These are phyloP conservation scores for Fistulina hepatica DNA, from an alignment of 1,284 basidiomycete species.

Conservation along the genomic window DNA sequence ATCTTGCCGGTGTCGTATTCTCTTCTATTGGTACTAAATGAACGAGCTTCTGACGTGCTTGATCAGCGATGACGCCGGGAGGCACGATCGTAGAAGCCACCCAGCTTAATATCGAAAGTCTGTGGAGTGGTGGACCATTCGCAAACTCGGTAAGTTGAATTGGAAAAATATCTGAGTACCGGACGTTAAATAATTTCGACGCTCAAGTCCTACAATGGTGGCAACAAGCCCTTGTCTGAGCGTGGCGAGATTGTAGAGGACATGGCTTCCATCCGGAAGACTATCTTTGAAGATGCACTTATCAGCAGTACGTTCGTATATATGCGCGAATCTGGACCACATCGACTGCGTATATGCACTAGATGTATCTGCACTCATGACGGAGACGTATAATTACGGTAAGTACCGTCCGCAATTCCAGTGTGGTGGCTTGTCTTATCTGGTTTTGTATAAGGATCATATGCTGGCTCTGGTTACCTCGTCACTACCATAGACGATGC, in stretches of 20 bases:
- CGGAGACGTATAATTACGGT: conserved; percentile 48
- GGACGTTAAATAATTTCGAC: too few relatives aligned
- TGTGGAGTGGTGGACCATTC: conserved; percentile 70
- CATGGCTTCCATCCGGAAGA: conserved; percentile 42
- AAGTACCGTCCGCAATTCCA: conserved; percentile 50
- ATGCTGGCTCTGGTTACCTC: conserved; percentile 54
- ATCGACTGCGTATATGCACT: background rate
- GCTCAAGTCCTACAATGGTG: conserved; percentile 62
- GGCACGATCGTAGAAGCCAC: conserved; percentile 47
- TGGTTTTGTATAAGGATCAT: conserved; percentile 40
- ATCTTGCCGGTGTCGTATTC: conserved; percentile 42
- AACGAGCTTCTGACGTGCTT: conserved; percentile 4
- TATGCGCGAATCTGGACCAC: too few relatives aligned
- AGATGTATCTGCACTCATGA: conserved; percentile 2
- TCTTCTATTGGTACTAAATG: background rate
- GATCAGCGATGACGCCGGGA: conserved; percentile 52
- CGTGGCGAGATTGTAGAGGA: conserved; percentile 32
- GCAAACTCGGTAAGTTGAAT: conserved; percentile 36
- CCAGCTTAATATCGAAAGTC: conserved; percentile 62
- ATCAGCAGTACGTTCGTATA: conserved; percentile 40
- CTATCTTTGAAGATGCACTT: conserved; percentile 45
- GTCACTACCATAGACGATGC: conserved; percentile 40
- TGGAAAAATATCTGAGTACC: conserved; percentile 1
- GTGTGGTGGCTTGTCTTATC: conserved; percentile 24
- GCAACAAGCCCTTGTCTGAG: conserved; percentile 45